Evolutionary conservation across 805 yeast species (phyloP).

Genomic region (Schwanniomyces pseudopolymorphus): DNA sequence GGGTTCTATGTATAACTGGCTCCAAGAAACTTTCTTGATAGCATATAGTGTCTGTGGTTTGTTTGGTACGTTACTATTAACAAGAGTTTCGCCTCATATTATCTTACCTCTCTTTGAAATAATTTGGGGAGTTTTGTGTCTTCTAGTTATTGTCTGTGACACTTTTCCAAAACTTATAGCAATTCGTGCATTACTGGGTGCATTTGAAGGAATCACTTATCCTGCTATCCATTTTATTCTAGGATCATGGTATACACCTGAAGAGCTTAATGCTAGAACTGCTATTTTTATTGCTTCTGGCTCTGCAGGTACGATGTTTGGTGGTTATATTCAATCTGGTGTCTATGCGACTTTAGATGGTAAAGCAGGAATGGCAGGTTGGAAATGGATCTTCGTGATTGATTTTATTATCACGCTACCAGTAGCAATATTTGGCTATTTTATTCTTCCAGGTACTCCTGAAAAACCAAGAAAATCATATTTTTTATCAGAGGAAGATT

Average conservation of each 20-base stretch:
- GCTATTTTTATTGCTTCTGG: too few species aligned
- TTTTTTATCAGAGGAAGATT: too few species aligned
- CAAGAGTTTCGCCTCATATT: constrained; percentile 7
- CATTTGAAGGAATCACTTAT: constrained; percentile 2
- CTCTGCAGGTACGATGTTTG: too few species aligned
- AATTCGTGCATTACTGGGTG: constrained; percentile 5
- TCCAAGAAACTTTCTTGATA: constrained; percentile 18
- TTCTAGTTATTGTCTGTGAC: constrained; percentile 4
- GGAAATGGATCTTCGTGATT: too few species aligned
- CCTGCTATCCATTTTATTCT: constrained; percentile 6
- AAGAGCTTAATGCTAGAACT: too few species aligned
- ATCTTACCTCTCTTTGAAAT: constrained; percentile 18
- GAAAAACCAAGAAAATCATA: constrained; percentile 43
- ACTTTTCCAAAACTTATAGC: background rate
- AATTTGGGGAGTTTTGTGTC: constrained; percentile 22
- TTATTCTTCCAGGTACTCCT: constrained; percentile 36
- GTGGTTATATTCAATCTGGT: too few species aligned
- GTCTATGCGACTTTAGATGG: too few species aligned
- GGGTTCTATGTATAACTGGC: too few species aligned
- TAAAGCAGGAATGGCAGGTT: too few species aligned
- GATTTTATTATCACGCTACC: constrained; percentile 55
- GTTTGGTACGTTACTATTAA: constrained; percentile 6
- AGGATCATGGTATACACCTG: constrained; percentile 6
- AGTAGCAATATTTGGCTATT: constrained; percentile 49
- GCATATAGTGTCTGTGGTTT: constrained; percentile 13